These are phyloP conservation scores for Microstegium vimineum DNA, from an alignment of 176 grass and related monocot species.

Conservation along the genomic window DNA sequence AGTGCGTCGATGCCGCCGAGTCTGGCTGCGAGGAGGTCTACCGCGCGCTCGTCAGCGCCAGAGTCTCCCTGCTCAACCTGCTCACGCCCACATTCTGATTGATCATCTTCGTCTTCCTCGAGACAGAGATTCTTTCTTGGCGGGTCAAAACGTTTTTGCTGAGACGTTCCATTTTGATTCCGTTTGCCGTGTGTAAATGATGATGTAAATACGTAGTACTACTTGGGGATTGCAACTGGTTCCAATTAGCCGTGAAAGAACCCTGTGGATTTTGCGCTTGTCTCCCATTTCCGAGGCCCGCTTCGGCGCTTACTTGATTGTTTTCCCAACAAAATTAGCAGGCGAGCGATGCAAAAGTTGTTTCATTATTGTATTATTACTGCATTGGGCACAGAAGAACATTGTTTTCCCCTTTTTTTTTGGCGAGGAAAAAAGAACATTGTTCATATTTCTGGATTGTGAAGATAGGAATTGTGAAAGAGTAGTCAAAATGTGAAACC, in stretches of 20 bases:
- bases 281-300: neutral
- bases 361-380: neutral
- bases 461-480: neutral
- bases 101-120: neutral
- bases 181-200: constrained; percentile 38
- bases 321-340: neutral
- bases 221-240: neutral
- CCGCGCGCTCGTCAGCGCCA: constrained; percentile 59
- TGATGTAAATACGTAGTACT: constrained; percentile 30
- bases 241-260: neutral
- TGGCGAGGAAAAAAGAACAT: too few species aligned
- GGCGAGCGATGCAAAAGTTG: neutral
- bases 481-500: neutral
- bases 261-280: neutral
- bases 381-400: neutral
- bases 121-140: too few species aligned
- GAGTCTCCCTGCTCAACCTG: constrained; percentile 69
- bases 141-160: neutral
- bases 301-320: neutral
- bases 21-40: constrained; percentile 47
- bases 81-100: constrained; percentile 62
- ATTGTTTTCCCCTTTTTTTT: too few species aligned
- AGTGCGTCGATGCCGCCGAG: constrained; percentile 56
- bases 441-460: neutral
- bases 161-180: constrained; percentile 34